Conservation (phyloP, 257 asterid genomes). For the Solanum piurae region DNA sequence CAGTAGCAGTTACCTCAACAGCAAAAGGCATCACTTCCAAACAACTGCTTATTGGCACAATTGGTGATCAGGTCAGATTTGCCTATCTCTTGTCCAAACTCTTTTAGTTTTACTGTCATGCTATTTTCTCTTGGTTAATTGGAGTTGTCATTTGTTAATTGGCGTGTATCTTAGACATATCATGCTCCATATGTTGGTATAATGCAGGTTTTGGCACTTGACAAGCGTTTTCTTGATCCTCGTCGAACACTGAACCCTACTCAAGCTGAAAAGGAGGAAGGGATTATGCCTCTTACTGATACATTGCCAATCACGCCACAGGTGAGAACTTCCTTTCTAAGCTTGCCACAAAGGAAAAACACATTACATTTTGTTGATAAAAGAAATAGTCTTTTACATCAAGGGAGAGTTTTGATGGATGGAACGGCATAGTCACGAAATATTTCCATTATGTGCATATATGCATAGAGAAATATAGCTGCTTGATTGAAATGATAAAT, state of each 20-base stretch:
- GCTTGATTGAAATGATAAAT: neutral
- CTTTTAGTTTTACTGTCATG: neutral
- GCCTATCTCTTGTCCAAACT: neutral
- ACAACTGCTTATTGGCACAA: conserved; percentile 90
- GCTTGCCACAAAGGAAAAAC: neutral
- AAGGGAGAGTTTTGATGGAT: neutral
- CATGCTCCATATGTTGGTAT: neutral
- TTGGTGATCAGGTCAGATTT: conserved; percentile 78
- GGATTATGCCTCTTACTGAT: conserved; percentile 92
- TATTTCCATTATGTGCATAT: neutral
- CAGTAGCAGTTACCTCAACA: conserved; percentile 81
- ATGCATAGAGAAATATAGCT: neutral
- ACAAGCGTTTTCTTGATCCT: conserved; percentile 89
- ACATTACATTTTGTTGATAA: neutral
- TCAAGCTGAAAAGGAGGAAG: conserved; percentile 98
- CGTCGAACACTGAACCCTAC: conserved; percentile 87
- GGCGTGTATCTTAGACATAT: neutral
- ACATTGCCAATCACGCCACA: conserved; percentile 90
- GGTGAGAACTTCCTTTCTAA: conserved; percentile 25
- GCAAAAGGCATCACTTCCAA: conserved; percentile 96
- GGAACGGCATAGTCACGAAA: neutral
- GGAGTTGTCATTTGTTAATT: neutral
- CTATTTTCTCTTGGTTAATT: neutral
- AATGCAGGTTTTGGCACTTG: conserved; percentile 91
- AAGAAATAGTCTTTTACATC: neutral